These are phyloP conservation scores for Senecio squalidus DNA, from an alignment of 140 eudicot genomes.

Conservation along the genomic window DNA sequence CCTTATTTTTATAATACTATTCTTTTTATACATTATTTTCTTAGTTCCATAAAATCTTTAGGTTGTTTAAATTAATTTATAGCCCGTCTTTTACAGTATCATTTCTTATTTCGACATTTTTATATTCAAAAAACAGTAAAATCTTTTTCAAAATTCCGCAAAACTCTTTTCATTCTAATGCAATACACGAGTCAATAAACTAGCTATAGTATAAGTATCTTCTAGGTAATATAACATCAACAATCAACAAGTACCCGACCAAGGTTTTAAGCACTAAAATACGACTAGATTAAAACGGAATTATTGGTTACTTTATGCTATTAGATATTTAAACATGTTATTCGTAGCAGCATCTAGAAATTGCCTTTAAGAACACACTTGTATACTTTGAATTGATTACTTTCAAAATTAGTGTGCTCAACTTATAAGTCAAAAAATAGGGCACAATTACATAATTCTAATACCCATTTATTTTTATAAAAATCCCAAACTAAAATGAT, in stretches of 20 bases:
- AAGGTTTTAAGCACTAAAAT: conserved; percentile 5
- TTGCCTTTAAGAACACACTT: conserved; percentile 18
- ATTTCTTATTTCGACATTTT: too few relatives aligned
- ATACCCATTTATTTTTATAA: neutral
- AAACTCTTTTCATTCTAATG: too few relatives aligned
- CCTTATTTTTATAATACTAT: too few relatives aligned
- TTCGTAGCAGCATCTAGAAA: conserved; percentile 19
- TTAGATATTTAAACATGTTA: conserved; percentile 13
- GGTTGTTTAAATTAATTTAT: too few relatives aligned
- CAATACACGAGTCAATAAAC: too few relatives aligned
- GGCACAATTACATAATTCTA: neutral
- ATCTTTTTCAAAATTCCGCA: too few relatives aligned
- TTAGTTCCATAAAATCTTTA: too few relatives aligned
- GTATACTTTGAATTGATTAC: conserved; percentile 12
- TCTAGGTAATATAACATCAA: too few relatives aligned
- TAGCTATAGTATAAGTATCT: too few relatives aligned
- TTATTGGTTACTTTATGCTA: conserved; percentile 1
- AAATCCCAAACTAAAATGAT: neutral
- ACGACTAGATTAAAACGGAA: conserved; percentile 9
- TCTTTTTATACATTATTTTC: too few relatives aligned
- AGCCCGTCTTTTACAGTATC: too few relatives aligned
- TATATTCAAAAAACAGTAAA: too few relatives aligned
- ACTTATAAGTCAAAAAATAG: conserved; percentile 3
- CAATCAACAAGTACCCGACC: neutral
- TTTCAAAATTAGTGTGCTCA: conserved; percentile 36